phyloP scores from a whole-genome alignment of 441 rosid genomes.

The Erodium trifolium region DNA sequence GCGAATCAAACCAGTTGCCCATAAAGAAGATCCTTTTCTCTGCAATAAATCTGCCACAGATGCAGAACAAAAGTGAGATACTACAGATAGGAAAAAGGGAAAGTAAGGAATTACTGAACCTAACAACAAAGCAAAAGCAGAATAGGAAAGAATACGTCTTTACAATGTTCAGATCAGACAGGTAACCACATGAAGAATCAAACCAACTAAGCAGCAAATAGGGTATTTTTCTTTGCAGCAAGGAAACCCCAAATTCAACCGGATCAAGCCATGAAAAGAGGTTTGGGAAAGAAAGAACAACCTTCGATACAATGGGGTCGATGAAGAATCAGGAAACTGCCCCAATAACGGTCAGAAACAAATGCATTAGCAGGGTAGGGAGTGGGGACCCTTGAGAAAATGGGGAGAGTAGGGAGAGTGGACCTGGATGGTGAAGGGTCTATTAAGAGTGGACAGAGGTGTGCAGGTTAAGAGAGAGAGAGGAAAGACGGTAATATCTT shows the following conservation, averaged over 20 bases:
- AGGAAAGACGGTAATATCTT: constrained; percentile 5
- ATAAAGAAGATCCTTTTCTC: constrained; percentile 41
- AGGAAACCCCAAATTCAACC: constrained; percentile 25
- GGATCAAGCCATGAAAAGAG: constrained; percentile 32
- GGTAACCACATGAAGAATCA: constrained; percentile 24
- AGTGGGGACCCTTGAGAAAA: constrained; percentile 32
- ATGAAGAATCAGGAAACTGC: constrained; percentile 18
- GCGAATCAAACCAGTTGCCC: constrained; percentile 31
- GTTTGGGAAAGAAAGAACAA: constrained; percentile 25
- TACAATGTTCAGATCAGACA: constrained; percentile 31
- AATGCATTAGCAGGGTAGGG: constrained; percentile 12
- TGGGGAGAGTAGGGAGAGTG: constrained; percentile 17
- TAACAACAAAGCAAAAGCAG: constrained; percentile 19
- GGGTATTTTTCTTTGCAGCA: constrained; percentile 24
- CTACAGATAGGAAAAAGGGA: constrained; percentile 32
- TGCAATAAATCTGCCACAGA: constrained; percentile 51
- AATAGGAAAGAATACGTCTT: constrained; percentile 5
- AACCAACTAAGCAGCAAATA: constrained; percentile 20
- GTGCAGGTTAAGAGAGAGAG: constrained; percentile 13
- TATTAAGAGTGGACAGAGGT: constrained; percentile 21
- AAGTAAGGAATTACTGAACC: constrained; percentile 30
- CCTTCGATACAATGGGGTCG: constrained; percentile 31
- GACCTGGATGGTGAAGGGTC: constrained; percentile 13
- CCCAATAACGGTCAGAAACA: constrained; percentile 29
- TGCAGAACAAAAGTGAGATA: constrained; percentile 38